Evolutionary conservation across 2,329 filamentous ascomycete species (phyloP).

Genomic region (Xylariaceae sp.): DNA sequence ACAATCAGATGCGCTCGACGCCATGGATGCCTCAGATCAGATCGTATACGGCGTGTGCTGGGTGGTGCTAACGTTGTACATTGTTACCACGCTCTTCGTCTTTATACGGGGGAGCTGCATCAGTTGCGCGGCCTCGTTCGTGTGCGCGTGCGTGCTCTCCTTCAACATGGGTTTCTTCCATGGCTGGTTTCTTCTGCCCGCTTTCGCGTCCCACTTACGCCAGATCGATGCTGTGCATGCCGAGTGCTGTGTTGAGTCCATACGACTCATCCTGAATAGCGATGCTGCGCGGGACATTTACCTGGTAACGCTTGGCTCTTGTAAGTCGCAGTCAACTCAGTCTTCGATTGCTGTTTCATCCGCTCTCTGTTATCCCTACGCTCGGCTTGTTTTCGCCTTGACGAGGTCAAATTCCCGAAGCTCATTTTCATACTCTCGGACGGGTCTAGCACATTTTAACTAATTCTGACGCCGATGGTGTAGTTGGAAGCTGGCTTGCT

Average conservation of each 20-base stretch:
- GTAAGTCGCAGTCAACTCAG: constrained; percentile 5
- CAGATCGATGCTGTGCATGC: constrained; percentile 7
- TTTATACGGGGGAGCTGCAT: constrained; percentile 19
- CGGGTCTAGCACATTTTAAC: neutral
- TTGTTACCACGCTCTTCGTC: constrained; percentile 18
- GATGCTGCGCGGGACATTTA: constrained; percentile 17
- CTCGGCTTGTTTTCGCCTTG: too few relatives aligned
- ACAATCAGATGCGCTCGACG: neutral
- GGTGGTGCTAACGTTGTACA: constrained; percentile 22
- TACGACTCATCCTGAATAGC: constrained; percentile 13
- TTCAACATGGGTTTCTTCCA: constrained; percentile 24
- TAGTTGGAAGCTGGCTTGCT: constrained; percentile 24
- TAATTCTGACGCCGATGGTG: neutral
- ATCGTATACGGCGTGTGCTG: constrained; percentile 25
- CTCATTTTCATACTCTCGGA: too few relatives aligned
- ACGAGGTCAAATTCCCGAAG: neutral
- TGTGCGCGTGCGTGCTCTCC: constrained; percentile 26
- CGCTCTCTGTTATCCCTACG: neutral
- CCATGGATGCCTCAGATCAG: constrained; percentile 20
- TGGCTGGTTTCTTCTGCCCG: constrained; percentile 25
- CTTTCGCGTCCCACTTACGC: constrained; percentile 17
- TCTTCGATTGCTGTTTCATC: neutral
- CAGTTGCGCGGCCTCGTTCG: constrained; percentile 20
- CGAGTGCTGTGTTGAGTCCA: neutral
- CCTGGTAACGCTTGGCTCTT: constrained; percentile 24